Base-by-base conservation (phyloP, 2,329 filamentous ascomycete genomes). In the Kalmusia sp. region DNA sequence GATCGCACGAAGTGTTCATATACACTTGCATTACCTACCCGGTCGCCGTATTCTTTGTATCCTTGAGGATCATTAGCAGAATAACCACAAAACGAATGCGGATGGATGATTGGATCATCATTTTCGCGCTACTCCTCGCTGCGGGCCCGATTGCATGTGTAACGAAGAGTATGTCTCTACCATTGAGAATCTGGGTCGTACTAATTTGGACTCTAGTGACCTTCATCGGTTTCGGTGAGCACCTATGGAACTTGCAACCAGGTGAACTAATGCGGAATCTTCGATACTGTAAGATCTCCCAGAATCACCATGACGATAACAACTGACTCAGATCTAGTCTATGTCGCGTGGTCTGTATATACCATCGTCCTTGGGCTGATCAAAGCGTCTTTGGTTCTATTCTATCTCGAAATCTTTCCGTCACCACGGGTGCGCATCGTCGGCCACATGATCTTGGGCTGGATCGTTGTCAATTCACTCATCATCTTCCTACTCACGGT, bases 401-500 rank as follows among this genome's bases (percentile, higher is more conserved):
- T 64, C 43, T 69, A 67, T 35, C 62, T 69, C 8, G 58, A 65
- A 25, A 64, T 68, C 40, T 69, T 69, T 51, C 39, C 51, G 5
- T 49, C 58, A 3, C 51, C 47, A 6, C 47, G 52, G 4, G 64
- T 67, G 12, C 54, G 54, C 2, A 57, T 63, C 12, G 17, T 49
- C 9, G 59, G 55, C 12, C 60, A 57, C 30, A 12, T 57, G 1
- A 34, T 62, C 11, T 48, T 64, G 2, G 47, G 41, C 25, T 60
- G 54, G 38, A 57, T 64, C 8, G 35, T 52, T 17, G 21, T 59
- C n/a, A 58, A 51, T 4, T 58, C 52, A 1, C 8, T 61, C 1
- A 39, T 59, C 19, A 61, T 64, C 1, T 60, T 59, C 17, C 53
- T 65, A 19, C 37, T 64, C 33, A 65, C 58, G 0, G 54, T 64